Base-by-base conservation (phyloP, 2,329 filamentous ascomycete species). In the Fusarium metavorans region DNA sequence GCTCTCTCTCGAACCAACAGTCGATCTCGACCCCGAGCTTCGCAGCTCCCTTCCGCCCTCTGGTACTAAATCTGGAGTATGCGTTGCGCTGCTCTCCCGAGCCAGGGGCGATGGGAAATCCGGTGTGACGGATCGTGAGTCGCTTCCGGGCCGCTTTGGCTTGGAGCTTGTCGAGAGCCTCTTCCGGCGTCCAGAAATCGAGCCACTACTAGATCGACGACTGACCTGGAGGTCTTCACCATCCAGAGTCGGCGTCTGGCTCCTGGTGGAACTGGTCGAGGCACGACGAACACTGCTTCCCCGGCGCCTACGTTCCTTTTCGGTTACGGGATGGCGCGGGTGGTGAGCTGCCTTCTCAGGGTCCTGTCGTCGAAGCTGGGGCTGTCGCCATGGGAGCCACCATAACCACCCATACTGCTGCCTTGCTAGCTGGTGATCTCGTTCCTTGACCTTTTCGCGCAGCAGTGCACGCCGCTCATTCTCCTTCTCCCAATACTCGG, bases 401-500 rank as follows among this genome's bases (percentile, higher is more conserved):
- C 95, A 97, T 39, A 97, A 86, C 92, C 92, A 94, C 25, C 92
- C 90, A 62, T 92, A 91, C 71, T 92, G 87, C 77, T 92, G 87
- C 78, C 90, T 91, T 14, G 92, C 92, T 43, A 94, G 84, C 70
- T 92, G 91, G 20, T 89, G 88, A 77, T 95, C 92, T 35, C 90
- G 89, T 61, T 91, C 88, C 72, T 91, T 90, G 59, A 98, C 85
- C 80, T 93, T 93, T 50, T 88, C 80, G 48, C 94, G 89, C 27
- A 98, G 86, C 67, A 93, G 85, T 4, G 92, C 90, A 14, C 97
- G 91, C 3, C 96, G 92, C 82, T 97, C 95, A 80, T 99, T 99
- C 82, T 99, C 97, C 71, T 92, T 92, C 78, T 98, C 96, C 97
- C 97, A 99, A 84, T 98, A 99, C 70, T 98, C 95, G 37, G 93